Percentiles rank a stretch among this genome's conserved stretches.
phyloP scores from a whole-genome alignment of 306 rosid species.

The Vigna hirtella region DNA sequence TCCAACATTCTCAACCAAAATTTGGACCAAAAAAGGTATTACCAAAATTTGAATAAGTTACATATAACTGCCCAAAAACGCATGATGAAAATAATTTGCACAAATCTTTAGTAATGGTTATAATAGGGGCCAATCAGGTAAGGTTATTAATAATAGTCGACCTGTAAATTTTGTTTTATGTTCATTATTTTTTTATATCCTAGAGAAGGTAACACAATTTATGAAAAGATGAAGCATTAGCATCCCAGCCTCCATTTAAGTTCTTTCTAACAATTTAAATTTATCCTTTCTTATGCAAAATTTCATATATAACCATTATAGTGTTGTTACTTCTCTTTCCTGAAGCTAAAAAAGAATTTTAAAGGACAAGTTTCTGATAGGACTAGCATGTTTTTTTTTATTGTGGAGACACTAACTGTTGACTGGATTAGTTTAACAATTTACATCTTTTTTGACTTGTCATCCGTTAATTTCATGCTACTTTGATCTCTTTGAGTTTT shows the following conservation, averaged over 20 bases:
- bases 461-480: conserved; percentile 1
- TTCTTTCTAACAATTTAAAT: too few relatives aligned
- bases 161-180: conserved; percentile 9
- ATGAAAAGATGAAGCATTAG: too few relatives aligned
- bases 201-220: too few relatives aligned
- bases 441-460: background rate
- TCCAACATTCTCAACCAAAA: too few relatives aligned
- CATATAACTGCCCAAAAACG: background rate
- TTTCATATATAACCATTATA: background rate
- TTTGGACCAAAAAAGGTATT: too few relatives aligned
- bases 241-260: too few relatives aligned
- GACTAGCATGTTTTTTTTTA: background rate
- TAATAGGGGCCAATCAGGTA: conserved; percentile 99
- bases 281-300: too few relatives aligned
- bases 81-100: conserved; percentile 71
- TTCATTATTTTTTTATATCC: background rate
- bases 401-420: background rate
- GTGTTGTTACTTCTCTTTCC: conserved; percentile 19
- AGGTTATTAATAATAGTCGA: background rate
- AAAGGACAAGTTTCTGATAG: background rate
- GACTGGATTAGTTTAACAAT: background rate
- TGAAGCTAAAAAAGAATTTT: background rate
- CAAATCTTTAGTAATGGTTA: conserved; percentile 95
- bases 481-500: conserved; percentile 14
- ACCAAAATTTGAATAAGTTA: too few relatives aligned